Evolutionary conservation across 768 basidiomycete genomes (phyloP), one percentile per base, ranked within the genome.

Genomic region (Kwoniella bestiolae): DNA sequence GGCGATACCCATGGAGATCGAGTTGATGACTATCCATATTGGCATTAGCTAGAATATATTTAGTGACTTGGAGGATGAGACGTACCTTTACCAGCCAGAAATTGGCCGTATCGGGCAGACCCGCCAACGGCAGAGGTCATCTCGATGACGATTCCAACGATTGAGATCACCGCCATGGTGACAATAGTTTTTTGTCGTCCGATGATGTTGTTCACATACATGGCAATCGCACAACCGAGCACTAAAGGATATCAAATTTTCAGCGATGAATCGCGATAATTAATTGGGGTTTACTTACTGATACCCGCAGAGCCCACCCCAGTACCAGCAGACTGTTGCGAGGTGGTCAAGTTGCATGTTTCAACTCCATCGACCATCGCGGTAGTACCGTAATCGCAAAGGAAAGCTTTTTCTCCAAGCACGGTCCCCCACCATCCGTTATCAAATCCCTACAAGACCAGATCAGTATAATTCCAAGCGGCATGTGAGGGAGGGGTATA

Each of bases 401-500:
- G 52, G 61, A 73, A 73, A 11, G 53, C 8, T 21, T 38, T 35
- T 9, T 49, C 58, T 8, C 72, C 72, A 14, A 70, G 63, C 28
- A 71, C 63, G 34, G 64, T 63, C n/a, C 72, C 69, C 72, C 72
- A 73, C 72, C 72, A 73, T 49, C 69, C 69, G 35, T 73, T 73
- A 38, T 73, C 72, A 55, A 55, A 61, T n/a, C 66, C 66, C 60
- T 66, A 29, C 9, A 21, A 21, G 9, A 28, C 3, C 23, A 29
- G 16, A 23, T 49, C 38, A 56, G 9, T 7, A 26, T 25, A 46
- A 26, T 45, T 16, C 5, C 11, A 8, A 47, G 9, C n/a, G 7
- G 7, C n/a, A n/a, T n/a, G n/a, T n/a, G n/a, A n/a, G n/a, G n/a
- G n/a, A n/a, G n/a, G n/a, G n/a, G n/a, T n/a, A n/a, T n/a, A n/a